phyloP scores from a whole-genome alignment of 2,329 filamentous ascomycete species.

The Immersiporthe knoxdaviesiana region DNA sequence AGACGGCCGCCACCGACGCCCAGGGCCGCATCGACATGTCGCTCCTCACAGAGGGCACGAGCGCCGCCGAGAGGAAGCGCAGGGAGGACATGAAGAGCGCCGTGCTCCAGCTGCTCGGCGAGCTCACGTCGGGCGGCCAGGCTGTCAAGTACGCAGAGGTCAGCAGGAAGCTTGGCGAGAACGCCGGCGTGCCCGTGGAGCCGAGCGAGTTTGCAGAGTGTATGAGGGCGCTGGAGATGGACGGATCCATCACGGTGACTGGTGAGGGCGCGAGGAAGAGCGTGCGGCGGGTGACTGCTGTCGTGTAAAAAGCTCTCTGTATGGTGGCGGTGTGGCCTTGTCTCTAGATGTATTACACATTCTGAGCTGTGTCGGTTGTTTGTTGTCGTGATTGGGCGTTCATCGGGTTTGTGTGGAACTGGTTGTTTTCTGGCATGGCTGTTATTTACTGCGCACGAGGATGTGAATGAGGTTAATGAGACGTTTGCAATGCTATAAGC shows the following conservation, averaged over 20 bases:
- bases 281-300: slow-evolving; percentile 72
- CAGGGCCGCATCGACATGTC: slow-evolving; percentile 97
- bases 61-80: slow-evolving; percentile 80
- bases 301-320: slow-evolving; percentile 41
- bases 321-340: neutral
- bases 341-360: neutral
- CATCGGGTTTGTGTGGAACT: neutral
- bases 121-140: slow-evolving; percentile 70
- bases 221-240: slow-evolving; percentile 78
- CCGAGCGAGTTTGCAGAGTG: slow-evolving; percentile 80
- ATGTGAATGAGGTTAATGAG: slow-evolving; percentile 17
- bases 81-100: slow-evolving; percentile 84
- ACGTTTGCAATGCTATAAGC: neutral
- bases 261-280: slow-evolving; percentile 85
- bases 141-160: slow-evolving; percentile 80
- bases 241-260: slow-evolving; percentile 77
- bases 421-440: neutral
- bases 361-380: neutral
- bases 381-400: slow-evolving; percentile 10
- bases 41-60: slow-evolving; percentile 90
- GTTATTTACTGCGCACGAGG: neutral
- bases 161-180: slow-evolving; percentile 71
- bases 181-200: slow-evolving; percentile 72
- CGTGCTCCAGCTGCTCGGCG: slow-evolving; percentile 75
- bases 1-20: slow-evolving; percentile 94